A percentile compares a stretch with the other conserved stretches of the same genome.
Evolutionary conservation across 352 stramenopile species (phyloP).

Genomic region (Phytophthora hybrid): DNA sequence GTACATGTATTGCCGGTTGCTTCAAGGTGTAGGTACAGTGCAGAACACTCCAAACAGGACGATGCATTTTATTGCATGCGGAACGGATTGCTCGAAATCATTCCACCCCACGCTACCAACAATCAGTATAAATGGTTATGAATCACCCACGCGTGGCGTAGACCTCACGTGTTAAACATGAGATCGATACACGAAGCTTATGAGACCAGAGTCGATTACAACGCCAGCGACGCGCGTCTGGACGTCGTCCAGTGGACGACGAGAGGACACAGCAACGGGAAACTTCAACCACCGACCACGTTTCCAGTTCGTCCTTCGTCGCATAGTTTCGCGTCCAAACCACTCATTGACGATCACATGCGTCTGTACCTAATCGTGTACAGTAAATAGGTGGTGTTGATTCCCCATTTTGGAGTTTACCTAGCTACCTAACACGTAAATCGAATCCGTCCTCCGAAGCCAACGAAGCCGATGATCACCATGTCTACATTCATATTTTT

Average conservation of each 20-base stretch:
- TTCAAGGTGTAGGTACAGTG: constrained; percentile 19
- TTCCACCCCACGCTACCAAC: background rate
- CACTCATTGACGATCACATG: background rate
- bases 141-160: background rate
- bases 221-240: background rate
- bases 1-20: background rate
- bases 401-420: no score
- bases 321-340: background rate
- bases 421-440: no score
- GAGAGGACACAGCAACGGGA: constrained; percentile 27
- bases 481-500: no score
- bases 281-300: constrained; percentile 27
- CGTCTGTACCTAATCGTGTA: no score
- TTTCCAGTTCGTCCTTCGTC: background rate
- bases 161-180: background rate
- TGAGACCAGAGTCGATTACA: constrained; percentile 9
- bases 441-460: no score
- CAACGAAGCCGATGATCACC: no score
- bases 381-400: no score
- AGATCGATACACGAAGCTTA: background rate
- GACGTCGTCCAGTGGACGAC: no score
- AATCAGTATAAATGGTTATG: background rate
- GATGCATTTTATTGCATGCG: constrained; percentile 14
- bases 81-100: background rate
- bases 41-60: background rate